Evolutionary conservation across 1,284 basidiomycete genomes (phyloP).

Genomic region (Psilocybe mexicana): DNA sequence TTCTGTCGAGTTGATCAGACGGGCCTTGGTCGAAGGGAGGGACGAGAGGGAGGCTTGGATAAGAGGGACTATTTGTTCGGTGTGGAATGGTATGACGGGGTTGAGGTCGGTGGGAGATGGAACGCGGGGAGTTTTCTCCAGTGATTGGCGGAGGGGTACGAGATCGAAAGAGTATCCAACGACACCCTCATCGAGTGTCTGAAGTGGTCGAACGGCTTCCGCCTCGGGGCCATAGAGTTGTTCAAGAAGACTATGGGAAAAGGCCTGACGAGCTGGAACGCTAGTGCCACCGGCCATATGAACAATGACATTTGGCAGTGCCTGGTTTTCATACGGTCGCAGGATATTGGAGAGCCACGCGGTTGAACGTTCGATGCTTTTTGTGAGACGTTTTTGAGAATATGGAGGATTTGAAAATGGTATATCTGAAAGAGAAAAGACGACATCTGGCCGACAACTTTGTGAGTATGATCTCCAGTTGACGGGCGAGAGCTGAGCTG

Average conservation of each 20-base stretch:
- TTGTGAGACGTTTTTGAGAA: slow-evolving; percentile 73
- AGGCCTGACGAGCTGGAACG: slow-evolving; percentile 58
- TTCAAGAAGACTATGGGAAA: slow-evolving; percentile 60
- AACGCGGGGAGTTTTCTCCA: slow-evolving; percentile 19
- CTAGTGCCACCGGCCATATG: slow-evolving; percentile 66
- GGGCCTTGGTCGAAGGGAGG: slow-evolving; percentile 56
- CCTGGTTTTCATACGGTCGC: slow-evolving; percentile 6
- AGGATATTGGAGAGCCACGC: slow-evolving; percentile 63
- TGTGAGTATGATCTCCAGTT: slow-evolving; percentile 55
- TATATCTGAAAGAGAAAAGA: slow-evolving; percentile 70
- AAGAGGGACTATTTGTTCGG: slow-evolving; percentile 36
- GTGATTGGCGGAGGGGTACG: slow-evolving; percentile 47
- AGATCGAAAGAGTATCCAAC: slow-evolving; percentile 71
- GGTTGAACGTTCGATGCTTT: slow-evolving; percentile 67
- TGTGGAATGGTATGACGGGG: slow-evolving; percentile 12
- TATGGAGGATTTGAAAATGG: slow-evolving; percentile 63
- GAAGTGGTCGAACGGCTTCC: slow-evolving; percentile 48
- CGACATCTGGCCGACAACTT: slow-evolving; percentile 65
- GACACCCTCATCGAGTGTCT: slow-evolving; percentile 64
- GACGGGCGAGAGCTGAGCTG: slow-evolving; percentile 50
- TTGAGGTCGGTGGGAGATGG: slow-evolving; percentile 5
- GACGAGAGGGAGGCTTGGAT: slow-evolving; percentile 57
- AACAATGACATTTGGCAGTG: slow-evolving; percentile 46
- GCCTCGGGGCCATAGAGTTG: slow-evolving; percentile 56
- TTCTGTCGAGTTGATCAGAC: slow-evolving; percentile 54